A percentile compares a stretch with the other conserved stretches of the same genome.
phyloP scores from a whole-genome alignment of 192 early-diverging fungal species.

The Helicostylum pulchrum region DNA sequence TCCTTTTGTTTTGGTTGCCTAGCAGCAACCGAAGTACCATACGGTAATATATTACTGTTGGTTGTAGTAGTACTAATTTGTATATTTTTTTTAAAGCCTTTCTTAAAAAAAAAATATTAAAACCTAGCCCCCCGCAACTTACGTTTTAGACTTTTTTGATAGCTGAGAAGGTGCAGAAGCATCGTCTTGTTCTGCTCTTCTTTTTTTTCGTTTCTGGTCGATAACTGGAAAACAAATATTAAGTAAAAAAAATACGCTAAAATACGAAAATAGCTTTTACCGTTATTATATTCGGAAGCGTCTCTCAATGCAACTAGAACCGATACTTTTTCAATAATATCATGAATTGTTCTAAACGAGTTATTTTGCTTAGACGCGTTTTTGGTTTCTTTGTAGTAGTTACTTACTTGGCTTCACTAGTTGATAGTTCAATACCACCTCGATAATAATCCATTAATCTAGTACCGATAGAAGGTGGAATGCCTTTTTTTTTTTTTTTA shows the following conservation, averaged over 20 bases:
- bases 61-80: not conserved
- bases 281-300: slow-evolving; percentile 19
- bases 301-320: slow-evolving; percentile 17
- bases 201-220: slow-evolving; percentile 36
- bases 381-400: too few relatives aligned
- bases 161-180: not conserved
- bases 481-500: slow-evolving; percentile 28
- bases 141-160: slow-evolving; percentile 34
- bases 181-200: slow-evolving; percentile 32
- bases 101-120: not conserved
- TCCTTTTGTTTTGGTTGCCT: slow-evolving; percentile 50
- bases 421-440: slow-evolving; percentile 10
- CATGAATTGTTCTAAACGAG: slow-evolving; percentile 8
- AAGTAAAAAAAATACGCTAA: not conserved
- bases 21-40: slow-evolving; percentile 38
- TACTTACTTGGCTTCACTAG: slow-evolving; percentile 15
- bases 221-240: not conserved
- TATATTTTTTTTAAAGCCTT: not conserved
- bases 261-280: not conserved
- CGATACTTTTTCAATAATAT: slow-evolving; percentile 36
- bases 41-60: not conserved
- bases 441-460: slow-evolving; percentile 9
- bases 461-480: slow-evolving; percentile 3
- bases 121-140: slow-evolving; percentile 3
- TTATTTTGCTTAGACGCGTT: not conserved